Evolutionary conservation across 2,329 filamentous ascomycete species (phyloP), one percentile per base, ranked within the genome.

Genomic region (Aspergillus fumigatiaffinis): DNA sequence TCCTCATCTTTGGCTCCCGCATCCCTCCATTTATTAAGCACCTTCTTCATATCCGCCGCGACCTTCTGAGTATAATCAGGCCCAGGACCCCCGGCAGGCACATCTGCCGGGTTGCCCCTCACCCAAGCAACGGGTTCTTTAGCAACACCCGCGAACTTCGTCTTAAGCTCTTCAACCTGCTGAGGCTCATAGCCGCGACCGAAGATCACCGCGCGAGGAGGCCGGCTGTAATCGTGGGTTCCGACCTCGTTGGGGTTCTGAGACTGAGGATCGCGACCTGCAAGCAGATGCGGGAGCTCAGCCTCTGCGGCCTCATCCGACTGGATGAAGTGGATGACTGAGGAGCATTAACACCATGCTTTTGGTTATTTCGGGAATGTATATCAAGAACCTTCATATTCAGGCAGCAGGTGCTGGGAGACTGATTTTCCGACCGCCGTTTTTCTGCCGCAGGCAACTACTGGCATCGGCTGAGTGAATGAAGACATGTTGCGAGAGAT

Each of bases 181-280:
- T 58, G 23, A 7, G 55, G 26, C 1, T 51, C 20, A 51, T 57
- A 71, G 2, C 62, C 67, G 2, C 68, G 65, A 3, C 70, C 70
- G 29, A 71, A 67, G 21, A 71, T 61, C 9, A 72, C 59, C 1
- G 63, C 69, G 0, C 67, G 66, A 3, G 63, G 59, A 5, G 63
- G 60, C 10, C 47, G 52, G 42, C 32, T 61, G 61, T 70, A 71
- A 26, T 69, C 54, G 50, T 66, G 62, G 1, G 68, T 64, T 20
- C 68, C 69, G 23, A 71, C 32, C 12, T 64, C 52, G 49, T 65
- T 68, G 21, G 57, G 23, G n/a, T 53, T 56, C 4, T 57, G 55
- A 23, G 59, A 53, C 25, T 64, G 48, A 6, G 68, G 68, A 23
- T 63, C 60, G 6, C 50, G 60, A 3, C 68, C 68, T 10, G 59